These are phyloP conservation scores for Trichoderma pleuroti DNA, from an alignment of 2,329 filamentous ascomycete species.

Conservation along the genomic window DNA sequence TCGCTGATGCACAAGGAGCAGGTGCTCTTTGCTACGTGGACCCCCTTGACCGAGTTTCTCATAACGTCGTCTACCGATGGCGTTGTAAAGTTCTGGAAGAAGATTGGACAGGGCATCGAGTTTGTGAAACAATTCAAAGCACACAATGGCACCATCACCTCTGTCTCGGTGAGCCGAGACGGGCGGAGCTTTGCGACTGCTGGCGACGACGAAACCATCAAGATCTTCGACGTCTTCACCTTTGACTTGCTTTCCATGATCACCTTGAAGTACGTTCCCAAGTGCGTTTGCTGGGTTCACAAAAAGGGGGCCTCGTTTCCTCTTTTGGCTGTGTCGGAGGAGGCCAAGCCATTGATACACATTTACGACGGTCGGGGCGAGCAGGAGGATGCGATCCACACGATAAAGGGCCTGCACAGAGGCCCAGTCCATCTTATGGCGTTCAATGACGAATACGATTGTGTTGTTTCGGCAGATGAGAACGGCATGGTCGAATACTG, in stretches of 20 bases:
- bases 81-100: conserved; percentile 99
- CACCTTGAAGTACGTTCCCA: conserved; percentile 69
- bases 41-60: conserved; percentile 87
- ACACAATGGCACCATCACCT: conserved; percentile 78
- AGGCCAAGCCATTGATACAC: conserved; percentile 66
- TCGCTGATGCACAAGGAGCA: conserved; percentile 99
- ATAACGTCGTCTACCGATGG: conserved; percentile 93
- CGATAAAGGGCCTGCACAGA: conserved; percentile 74
- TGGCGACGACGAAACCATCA: conserved; percentile 72
- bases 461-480: conserved; percentile 84
- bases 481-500: conserved; percentile 97
- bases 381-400: conserved; percentile 70
- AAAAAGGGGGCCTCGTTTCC: conserved; percentile 82
- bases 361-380: conserved; percentile 91
- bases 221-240: conserved; percentile 78
- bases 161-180: conserved; percentile 82
- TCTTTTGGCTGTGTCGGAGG: conserved; percentile 77
- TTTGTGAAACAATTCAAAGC: conserved; percentile 98
- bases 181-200: conserved; percentile 91
- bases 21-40: conserved; percentile 80
- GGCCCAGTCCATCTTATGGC: conserved; percentile 78
- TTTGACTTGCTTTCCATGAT: conserved; percentile 86
- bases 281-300: conserved; percentile 89
- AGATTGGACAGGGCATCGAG: conserved; percentile 82
- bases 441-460: conserved; percentile 86